Base-by-base conservation (phyloP, 208 protist species). In the Kentomonas sorsogonicus region DNA sequence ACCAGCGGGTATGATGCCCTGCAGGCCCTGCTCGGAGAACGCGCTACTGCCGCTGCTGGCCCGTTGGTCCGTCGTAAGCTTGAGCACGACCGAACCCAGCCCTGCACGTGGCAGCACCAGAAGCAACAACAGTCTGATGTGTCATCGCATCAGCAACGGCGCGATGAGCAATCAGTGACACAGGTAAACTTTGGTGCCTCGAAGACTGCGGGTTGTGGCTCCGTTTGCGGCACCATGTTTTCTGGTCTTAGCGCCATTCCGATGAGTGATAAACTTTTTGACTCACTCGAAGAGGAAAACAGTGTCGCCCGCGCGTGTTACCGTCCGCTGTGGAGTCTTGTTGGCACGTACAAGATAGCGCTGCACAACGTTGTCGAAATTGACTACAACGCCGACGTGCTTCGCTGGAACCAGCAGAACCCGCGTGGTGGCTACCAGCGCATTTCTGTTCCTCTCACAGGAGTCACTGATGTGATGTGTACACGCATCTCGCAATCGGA, bases 341-440 rank as follows among this genome's bases (percentile, higher is more conserved):
- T 94, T 15, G 86, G 86, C 2, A 89, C 86, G 25, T 93, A 88
- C 60, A 93, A 90, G 64, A 83, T 75, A 16, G 63, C 57, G 16
- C 63, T 90, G 34, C 60, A 63, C 38, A 70, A 73, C 25, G 63
- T 93, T 13, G 86, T 93, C 31, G 45, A 71, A n/a, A 56, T 88
- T 16, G 74, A 93, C 56, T 50, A 66, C n/a, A 33, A 52, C 16
- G 62, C 86, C 27, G 77, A 83, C 33, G 64, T 69, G 46, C 40
- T 93, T 45, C 69, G 75, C 25, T 93, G 86, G 83, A 54, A 59
- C 40, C 86, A 93, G 60, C 74, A 78, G 38, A 86, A 84, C 61
- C 86, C 86, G 2, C 74, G 60, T 22, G 82, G 79, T 40, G 86
- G 83, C 10, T 71, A 78, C 60, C 79, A 89, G 54, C 43, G 48